Evolutionary conservation across 2,329 filamentous ascomycete species (phyloP).

Genomic region (Fusarium sp.): DNA sequence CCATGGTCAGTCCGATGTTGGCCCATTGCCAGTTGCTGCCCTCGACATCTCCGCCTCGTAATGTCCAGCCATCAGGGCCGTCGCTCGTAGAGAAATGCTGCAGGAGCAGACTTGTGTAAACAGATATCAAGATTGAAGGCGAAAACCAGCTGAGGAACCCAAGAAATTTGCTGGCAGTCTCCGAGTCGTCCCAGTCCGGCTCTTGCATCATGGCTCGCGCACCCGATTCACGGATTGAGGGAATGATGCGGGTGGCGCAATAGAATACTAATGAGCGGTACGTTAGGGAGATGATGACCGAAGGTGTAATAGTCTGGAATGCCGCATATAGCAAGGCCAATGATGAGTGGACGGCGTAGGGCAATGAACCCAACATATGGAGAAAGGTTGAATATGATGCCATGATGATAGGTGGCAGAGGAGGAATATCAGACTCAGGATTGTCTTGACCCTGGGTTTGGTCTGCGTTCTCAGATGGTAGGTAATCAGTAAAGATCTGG

Average conservation of each 20-base stretch:
- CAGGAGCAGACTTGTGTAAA: slow-evolving; percentile 94
- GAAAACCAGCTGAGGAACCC: slow-evolving; percentile 93
- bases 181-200: slow-evolving; percentile 85
- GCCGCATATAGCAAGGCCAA: slow-evolving; percentile 91
- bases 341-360: slow-evolving; percentile 82
- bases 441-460: slow-evolving; percentile 62
- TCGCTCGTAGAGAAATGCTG: slow-evolving; percentile 91
- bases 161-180: slow-evolving; percentile 82
- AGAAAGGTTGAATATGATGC: slow-evolving; percentile 94
- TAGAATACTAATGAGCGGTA: slow-evolving; percentile 97
- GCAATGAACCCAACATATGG: slow-evolving; percentile 85
- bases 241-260: slow-evolving; percentile 94
- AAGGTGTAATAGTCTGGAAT: slow-evolving; percentile 94
- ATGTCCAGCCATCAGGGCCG: slow-evolving; percentile 82
- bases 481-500: slow-evolving; percentile 98
- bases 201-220: slow-evolving; percentile 86
- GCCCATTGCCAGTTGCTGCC: slow-evolving; percentile 94
- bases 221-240: slow-evolving; percentile 88
- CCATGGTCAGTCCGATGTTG: slow-evolving; percentile 90
- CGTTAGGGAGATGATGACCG: slow-evolving; percentile 92
- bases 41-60: slow-evolving; percentile 81
- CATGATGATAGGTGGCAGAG: slow-evolving; percentile 98
- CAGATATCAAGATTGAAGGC: slow-evolving; percentile 91
- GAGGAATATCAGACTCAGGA: slow-evolving; percentile 88
- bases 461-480: slow-evolving; percentile 77